These are phyloP conservation scores for Lactifluus piperatus DNA, from an alignment of 768 basidiomycete species.

Conservation along the genomic window DNA sequence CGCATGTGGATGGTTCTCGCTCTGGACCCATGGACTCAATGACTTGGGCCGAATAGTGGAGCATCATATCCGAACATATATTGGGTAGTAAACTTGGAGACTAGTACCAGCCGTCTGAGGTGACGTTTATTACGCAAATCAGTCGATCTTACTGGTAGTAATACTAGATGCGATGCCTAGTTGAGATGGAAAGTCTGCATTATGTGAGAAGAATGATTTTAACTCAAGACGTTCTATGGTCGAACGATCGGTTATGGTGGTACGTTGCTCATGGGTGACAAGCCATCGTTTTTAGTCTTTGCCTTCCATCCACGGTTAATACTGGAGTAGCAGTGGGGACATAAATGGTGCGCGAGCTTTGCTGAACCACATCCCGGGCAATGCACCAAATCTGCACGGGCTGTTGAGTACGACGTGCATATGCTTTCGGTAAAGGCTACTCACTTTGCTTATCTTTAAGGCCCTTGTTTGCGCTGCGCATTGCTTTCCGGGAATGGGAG, in stretches of 20 bases:
- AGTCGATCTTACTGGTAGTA: neutral
- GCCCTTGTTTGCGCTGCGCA: conserved; percentile 91
- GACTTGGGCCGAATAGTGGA: conserved; percentile 25
- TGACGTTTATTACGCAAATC: neutral
- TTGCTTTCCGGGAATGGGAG: conserved; percentile 90
- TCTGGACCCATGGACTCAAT: conserved; percentile 41
- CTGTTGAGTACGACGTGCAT: neutral
- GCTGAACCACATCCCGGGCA: conserved; percentile 86
- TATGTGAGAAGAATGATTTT: neutral
- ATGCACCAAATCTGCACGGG: conserved; percentile 67
- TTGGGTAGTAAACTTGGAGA: neutral
- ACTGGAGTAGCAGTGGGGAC: conserved; percentile 69
- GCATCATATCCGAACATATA: conserved; percentile 6
- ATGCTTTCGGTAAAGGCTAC: conserved; percentile 20
- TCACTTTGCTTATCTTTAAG: conserved; percentile 88
- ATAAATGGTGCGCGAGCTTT: conserved; percentile 85
- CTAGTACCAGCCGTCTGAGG: neutral
- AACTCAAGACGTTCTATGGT: neutral
- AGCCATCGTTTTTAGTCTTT: conserved; percentile 16
- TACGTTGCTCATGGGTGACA: neutral
- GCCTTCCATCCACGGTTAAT: conserved; percentile 59
- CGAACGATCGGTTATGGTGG: neutral
- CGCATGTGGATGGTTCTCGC: conserved; percentile 45
- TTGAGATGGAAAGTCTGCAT: neutral
- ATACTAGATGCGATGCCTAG: neutral